Evolutionary conservation across 2,329 filamentous ascomycete species (phyloP).

Genomic region (Fusarium pseudoanthophilum): DNA sequence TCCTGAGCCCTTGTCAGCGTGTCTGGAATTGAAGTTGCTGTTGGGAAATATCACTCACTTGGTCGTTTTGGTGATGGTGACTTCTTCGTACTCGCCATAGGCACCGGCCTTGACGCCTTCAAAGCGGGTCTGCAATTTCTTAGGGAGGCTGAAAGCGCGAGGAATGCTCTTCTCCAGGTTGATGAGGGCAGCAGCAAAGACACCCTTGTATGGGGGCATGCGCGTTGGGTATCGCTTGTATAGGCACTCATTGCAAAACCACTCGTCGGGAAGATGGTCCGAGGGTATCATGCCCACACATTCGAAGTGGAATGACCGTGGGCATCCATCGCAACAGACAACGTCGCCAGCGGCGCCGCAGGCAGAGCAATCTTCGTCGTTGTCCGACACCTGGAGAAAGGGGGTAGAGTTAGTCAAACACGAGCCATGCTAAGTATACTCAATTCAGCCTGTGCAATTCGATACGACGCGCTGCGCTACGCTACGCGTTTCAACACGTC

Average conservation of each 20-base stretch:
- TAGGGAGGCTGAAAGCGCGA: conserved; percentile 77
- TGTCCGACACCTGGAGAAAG: conserved; percentile 64
- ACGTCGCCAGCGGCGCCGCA: conserved; percentile 87
- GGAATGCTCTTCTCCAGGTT: conserved; percentile 75
- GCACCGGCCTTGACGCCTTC: conserved; percentile 80
- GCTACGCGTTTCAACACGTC: conserved; percentile 33
- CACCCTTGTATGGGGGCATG: conserved; percentile 60
- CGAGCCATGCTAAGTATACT: not conserved
- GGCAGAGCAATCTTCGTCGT: conserved; percentile 89
- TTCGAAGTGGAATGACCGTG: conserved; percentile 87
- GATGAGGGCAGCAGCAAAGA: conserved; percentile 72
- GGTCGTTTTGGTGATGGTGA: conserved; percentile 65
- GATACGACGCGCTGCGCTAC: conserved; percentile 23
- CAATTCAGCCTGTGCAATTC: not conserved
- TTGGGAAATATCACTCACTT: conserved; percentile 63
- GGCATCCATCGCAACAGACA: conserved; percentile 93
- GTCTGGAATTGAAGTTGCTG: not conserved
- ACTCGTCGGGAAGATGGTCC: conserved; percentile 76
- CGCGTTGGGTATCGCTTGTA: conserved; percentile 60
- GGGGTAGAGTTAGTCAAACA: conserved; percentile 47
- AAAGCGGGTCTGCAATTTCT: conserved; percentile 77
- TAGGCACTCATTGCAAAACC: conserved; percentile 83
- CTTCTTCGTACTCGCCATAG: conserved; percentile 84
- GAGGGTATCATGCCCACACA: conserved; percentile 86
- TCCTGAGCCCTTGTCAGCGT: conserved; percentile 51